Conservation (phyloP, 2,329 filamentous ascomycete species). For the Aaosphaeria pasadenensis region DNA sequence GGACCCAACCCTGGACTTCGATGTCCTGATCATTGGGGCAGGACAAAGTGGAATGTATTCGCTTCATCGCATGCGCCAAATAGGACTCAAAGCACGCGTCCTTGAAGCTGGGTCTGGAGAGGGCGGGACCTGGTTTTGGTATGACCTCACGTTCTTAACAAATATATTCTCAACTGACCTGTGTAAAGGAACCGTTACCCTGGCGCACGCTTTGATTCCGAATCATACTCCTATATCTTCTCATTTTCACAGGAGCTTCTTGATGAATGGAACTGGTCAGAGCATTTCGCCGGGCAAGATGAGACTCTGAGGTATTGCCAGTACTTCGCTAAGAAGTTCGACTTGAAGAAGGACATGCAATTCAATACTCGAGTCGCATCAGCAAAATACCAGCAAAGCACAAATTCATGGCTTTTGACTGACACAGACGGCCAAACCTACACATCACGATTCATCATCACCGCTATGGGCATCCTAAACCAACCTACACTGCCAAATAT, state of each 20-base stretch:
- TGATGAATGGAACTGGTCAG: conserved; percentile 42
- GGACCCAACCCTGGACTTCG: conserved; percentile 13
- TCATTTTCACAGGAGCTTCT: conserved; percentile 42
- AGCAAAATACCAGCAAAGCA: conserved; percentile 11
- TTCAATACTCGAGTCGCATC: conserved; percentile 15
- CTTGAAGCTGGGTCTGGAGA: conserved; percentile 33
- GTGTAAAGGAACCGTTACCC: conserved; percentile 45
- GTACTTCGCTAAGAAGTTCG: conserved; percentile 46
- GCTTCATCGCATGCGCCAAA: conserved; percentile 32
- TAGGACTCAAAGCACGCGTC: conserved; percentile 24
- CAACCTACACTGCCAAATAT: conserved; percentile 17
- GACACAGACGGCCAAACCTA: conserved; percentile 12
- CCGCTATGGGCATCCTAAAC: conserved; percentile 19
- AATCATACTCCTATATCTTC: conserved; percentile 47
- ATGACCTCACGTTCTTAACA: not conserved
- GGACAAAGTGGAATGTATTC: conserved; percentile 37
- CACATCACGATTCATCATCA: conserved; percentile 14
- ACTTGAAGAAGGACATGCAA: conserved; percentile 25
- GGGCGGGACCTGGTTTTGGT: conserved; percentile 38
- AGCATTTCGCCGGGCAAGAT: conserved; percentile 28
- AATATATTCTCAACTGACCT: not conserved
- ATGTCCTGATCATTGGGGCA: conserved; percentile 27
- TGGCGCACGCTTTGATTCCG: conserved; percentile 48
- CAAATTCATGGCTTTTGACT: conserved; percentile 15
- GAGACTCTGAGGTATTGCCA: conserved; percentile 53